Evolutionary conservation across 192 early-diverging fungal genomes (phyloP), one percentile per base, ranked within the genome.

Genomic region (Paraglomus occultum): DNA sequence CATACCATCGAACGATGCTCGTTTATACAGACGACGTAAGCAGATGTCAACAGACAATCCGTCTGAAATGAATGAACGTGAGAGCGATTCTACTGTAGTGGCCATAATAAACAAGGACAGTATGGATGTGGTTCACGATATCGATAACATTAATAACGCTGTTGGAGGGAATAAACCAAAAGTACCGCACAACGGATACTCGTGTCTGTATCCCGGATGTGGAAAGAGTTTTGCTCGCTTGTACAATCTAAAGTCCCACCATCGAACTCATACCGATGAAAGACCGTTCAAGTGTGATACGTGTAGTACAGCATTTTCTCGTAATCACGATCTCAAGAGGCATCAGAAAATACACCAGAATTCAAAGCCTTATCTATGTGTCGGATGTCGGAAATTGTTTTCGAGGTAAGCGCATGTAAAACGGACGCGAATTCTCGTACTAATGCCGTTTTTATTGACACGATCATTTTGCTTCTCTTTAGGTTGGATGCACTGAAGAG

Each of bases 231-330:
- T 97, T 77, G 90, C 90, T 7, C 82, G 94, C 42, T 84, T 84
- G 22, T 97, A 93, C 72, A 97, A 96, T 79, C 78, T 97, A 17
- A 90, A 91, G 71, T 88, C 87, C 31, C 94, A 97, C 67, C 82
- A 88, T 58, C 76, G 85, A 43, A 91, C 90, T 12, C 95, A 96
- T 78, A 88, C 88, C 0, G 83, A 86, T 46, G 88, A 89, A 63
- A 81, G 90, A 12, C 89, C 90, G 0, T 94, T 84, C 77, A 77
- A 79, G 17, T 90, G 89, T 74, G 74, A 76, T 11, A 74, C 75
- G 23, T 94, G 92, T 75, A 77, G 80, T 45, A 76, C 79, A 68
- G 77, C 89, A 15, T 94, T 94, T 63, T 82, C 83, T 44, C 79
- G 92, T 58, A 89, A 92, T 71, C 92, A 94, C 66, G 92, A 94